Percentiles rank a stretch among this genome's conserved stretches.
phyloP scores from a whole-genome alignment of 345 rosid genomes.

The Pistacia integerrima region DNA sequence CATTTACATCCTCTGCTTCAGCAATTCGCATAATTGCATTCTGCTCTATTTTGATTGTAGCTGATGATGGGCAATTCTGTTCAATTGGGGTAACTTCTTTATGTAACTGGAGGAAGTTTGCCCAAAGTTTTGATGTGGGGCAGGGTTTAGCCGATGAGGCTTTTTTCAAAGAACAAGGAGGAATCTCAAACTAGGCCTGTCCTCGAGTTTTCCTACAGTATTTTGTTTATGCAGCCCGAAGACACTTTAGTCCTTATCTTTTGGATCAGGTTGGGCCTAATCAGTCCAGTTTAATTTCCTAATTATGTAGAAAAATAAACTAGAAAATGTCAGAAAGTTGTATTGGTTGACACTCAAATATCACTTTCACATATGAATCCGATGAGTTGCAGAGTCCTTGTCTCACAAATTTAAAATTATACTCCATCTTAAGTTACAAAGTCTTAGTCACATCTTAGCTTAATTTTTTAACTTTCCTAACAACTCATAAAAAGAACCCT shows the following conservation, averaged over 20 bases:
- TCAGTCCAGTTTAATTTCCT: no score
- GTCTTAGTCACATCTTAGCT: not conserved
- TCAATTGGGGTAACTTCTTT: slow-evolving; percentile 20
- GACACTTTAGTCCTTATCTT: no score
- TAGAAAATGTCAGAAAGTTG: no score
- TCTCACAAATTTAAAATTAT: not conserved
- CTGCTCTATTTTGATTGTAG: not conserved
- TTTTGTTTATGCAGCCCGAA: not conserved
- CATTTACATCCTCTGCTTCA: not conserved
- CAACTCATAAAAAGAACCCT: no score
- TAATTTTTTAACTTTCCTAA: no score
- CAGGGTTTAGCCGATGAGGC: slow-evolving; percentile 6
- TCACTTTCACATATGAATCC: no score
- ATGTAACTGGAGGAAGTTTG: not conserved
- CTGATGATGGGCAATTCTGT: slow-evolving; percentile 19
- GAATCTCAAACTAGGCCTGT: not conserved
- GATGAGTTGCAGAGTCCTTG: not conserved
- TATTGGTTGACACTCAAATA: no score
- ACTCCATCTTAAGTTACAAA: no score
- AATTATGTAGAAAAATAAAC: no score
- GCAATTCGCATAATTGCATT: not conserved
- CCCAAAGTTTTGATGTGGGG: slow-evolving; percentile 33
- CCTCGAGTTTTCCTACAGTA: not conserved
- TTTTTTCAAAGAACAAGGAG: not conserved
- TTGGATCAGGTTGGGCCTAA: no score